Evolutionary conservation across 805 yeast species (phyloP).

Genomic region (Wickerhamiella galacta): DNA sequence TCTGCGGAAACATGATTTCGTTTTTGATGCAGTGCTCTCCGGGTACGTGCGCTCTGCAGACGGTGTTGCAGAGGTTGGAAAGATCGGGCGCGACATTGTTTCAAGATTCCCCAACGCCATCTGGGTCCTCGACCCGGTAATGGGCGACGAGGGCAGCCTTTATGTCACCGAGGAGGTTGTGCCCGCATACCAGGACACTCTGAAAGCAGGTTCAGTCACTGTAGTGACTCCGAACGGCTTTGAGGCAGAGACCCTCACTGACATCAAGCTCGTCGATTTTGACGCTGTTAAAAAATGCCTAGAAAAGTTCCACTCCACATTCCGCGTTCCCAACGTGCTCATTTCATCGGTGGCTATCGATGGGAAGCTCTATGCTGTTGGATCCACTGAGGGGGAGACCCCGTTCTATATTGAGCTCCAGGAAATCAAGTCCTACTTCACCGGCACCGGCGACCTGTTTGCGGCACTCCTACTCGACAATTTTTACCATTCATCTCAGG

Average conservation of each 20-base stretch:
- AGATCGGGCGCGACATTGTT: constrained; percentile 25
- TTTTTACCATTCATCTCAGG: constrained; percentile 21
- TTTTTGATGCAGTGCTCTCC: constrained; percentile 51
- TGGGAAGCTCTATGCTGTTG: constrained; percentile 27
- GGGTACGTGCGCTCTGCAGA: constrained; percentile 64
- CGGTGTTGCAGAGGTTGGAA: constrained; percentile 34
- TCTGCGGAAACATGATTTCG: constrained; percentile 30
- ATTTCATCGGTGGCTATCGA: constrained; percentile 38
- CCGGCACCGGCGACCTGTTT: constrained; percentile 90
- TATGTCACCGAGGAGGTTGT: constrained; percentile 48
- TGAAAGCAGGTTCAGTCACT: constrained; percentile 36
- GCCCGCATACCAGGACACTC: constrained; percentile 37
- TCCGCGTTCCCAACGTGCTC: constrained; percentile 41
- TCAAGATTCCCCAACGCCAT: constrained; percentile 17
- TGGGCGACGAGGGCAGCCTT: constrained; percentile 77
- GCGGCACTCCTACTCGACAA: constrained; percentile 63
- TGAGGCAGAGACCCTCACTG: constrained; percentile 62
- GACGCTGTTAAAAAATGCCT: constrained; percentile 33
- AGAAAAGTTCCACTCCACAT: constrained; percentile 30
- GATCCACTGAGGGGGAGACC: constrained; percentile 22
- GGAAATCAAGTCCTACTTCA: constrained; percentile 61
- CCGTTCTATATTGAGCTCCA: constrained; percentile 36
- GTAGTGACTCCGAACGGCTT: constrained; percentile 82
- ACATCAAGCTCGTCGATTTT: constrained; percentile 27
- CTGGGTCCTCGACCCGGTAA: constrained; percentile 76